These are phyloP conservation scores for Sporisorium exsertum DNA, from an alignment of 1,284 basidiomycete genomes.

Conservation along the genomic window DNA sequence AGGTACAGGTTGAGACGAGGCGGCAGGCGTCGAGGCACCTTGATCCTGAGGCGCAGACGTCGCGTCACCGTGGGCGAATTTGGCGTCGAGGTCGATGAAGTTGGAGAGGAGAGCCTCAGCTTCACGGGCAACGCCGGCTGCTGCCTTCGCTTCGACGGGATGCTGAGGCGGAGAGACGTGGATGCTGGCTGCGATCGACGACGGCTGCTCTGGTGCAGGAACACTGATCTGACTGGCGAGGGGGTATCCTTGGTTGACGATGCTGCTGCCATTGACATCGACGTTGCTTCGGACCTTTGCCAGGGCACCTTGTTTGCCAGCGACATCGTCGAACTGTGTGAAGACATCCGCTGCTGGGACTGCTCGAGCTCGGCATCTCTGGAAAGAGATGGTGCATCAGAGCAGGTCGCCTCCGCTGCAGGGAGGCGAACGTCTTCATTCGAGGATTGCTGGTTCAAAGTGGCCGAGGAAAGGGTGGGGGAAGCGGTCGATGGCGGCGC, in stretches of 20 bases:
- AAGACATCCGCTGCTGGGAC: constrained; percentile 66
- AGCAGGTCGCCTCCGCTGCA: constrained; percentile 67
- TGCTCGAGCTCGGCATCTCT: constrained; percentile 47
- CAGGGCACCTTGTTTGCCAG: constrained; percentile 14
- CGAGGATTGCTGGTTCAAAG: constrained; percentile 35
- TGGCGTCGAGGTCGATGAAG: constrained; percentile 53
- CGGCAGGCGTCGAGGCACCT: constrained; percentile 47
- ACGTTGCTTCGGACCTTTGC: constrained; percentile 35
- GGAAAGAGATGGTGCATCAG: constrained; percentile 36
- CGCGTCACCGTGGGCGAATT: constrained; percentile 43
- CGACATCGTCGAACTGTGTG: constrained; percentile 34
- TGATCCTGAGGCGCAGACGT: constrained; percentile 47
- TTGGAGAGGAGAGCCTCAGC: constrained; percentile 56
- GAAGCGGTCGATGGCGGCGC: constrained; percentile 58
- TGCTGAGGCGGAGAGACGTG: constrained; percentile 32
- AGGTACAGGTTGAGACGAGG: constrained; percentile 46
- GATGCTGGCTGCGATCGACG: constrained; percentile 40
- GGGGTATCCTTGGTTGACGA: constrained; percentile 43
- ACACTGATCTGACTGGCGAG: constrained; percentile 30
- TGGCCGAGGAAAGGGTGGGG: constrained; percentile 29
- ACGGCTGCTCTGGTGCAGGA: constrained; percentile 34
- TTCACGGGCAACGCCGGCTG: constrained; percentile 49
- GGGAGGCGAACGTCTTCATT: constrained; percentile 65
- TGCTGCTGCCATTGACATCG: constrained; percentile 62
- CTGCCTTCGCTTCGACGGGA: constrained; percentile 34